Evolutionary conservation across 768 basidiomycete species (phyloP), one percentile per base, ranked within the genome.

Genomic region (Tricholoma flavovirens): DNA sequence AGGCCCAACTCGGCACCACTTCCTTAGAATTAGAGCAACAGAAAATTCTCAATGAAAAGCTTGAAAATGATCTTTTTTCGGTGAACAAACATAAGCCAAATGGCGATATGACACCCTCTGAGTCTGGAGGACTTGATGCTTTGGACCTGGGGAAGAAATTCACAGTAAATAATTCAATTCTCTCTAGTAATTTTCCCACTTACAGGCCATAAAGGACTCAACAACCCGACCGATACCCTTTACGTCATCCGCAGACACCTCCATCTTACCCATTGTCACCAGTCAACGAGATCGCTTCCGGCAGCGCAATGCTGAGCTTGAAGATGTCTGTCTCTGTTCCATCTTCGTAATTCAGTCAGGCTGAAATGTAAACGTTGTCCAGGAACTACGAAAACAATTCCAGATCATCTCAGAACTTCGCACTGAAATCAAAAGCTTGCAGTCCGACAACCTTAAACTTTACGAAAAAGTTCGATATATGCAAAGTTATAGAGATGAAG

Each of bases 381-480:
- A 95, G 89, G 94, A 99, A 74, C 82, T 98, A 4, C 88, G 94
- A 49, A 94, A 90, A 62, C 97, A 98, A 71, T 96, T 90, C 75
- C 92, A 94, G 58, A 82, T 87, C 56, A 95, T 98, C 57, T 93
- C 93, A 0, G 95, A 97, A 65, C 77, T 98, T n/a, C 87, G 95
- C 15, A 74, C 85, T 22, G 97, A 98, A 72, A 86, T 94, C 72
- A 93, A 95, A 69, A 84, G 83, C 54, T 78, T 99, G 36, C 96
- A 98, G 71, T 79, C 86, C 1, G 97, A 98, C 71, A 99, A 98
- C 68, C 82, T 99, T 45, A 98, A 99, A 70, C 75, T 98, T 57
- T 98, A 98, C 71, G 97, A 98, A 72, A 99, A 98, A 75, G 95
- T 98, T 51, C 86, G 95, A 58, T 98, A 98, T 69, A 97, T 98